Base-by-base conservation (phyloP, 2,329 filamentous ascomycete genomes). In the Penicillium sp. region DNA sequence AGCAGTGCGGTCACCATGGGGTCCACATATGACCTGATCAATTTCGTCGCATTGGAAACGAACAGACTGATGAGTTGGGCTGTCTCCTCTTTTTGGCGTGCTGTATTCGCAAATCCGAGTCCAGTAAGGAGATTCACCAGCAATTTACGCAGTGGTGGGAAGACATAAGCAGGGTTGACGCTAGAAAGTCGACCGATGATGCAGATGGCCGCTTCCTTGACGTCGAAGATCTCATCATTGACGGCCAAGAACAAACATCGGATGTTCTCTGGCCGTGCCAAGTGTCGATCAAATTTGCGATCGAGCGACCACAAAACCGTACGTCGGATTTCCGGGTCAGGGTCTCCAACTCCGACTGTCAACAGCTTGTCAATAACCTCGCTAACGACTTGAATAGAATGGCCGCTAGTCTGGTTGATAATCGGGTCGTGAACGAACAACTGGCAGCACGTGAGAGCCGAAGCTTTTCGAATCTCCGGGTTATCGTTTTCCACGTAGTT, bases 401-500 rank as follows among this genome's bases (percentile, higher is more conserved):
- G 94, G 61, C 93, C 91, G 71, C 94, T 97, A 6, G 93, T 97
- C 76, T 99, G 94, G 66, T 96, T 94, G 67, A 99, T 92, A 61
- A 99, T 97, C 0, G 94, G 94, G 70, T 99, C 95, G 64, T 91
- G 88, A 43, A 97, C 90, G 68, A 97, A 97, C 43, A 99, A 84
- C 72, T 99, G 95, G 69, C 95, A 99, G 75, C 94, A 97, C 5
- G 95, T 99, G 57, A 99, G 81, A 14, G 94, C 92, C 2, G 94
- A 93, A 14, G 94, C 94, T 74, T 96, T 93, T 56, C 94, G 86
- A 47, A 96, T 97, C 61, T 95, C 90, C 0, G 91, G 83, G 65
- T 96, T 95, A 64, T 97, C 93, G 60, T 96, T 94, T 64, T 99
- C 93, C 40, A 99, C 93, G 66, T 97, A 99, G 71, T 93, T 94